Percentiles rank a stretch among this genome's conserved stretches.
These are phyloP conservation scores for Dactylellina cionopaga DNA, from an alignment of 2,329 filamentous ascomycete genomes.

Conservation along the genomic window DNA sequence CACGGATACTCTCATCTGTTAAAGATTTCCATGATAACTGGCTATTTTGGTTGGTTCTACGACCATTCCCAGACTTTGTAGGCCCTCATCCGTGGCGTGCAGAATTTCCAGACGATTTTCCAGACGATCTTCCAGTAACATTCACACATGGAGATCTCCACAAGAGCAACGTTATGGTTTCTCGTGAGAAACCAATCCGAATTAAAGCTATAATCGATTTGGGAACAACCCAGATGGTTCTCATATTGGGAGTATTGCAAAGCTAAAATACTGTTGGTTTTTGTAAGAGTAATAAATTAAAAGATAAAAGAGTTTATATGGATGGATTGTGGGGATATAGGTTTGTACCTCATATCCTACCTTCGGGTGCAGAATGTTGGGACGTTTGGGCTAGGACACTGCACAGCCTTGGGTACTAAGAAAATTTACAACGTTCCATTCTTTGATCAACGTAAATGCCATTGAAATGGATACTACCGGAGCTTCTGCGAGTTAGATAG, in stretches of 20 bases:
- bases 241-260: conserved; percentile 61
- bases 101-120: conserved; percentile 55
- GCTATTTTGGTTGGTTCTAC: neutral
- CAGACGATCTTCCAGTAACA: conserved; percentile 57
- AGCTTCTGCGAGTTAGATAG: too few relatives aligned
- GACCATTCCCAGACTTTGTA: neutral
- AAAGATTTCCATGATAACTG: neutral
- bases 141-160: conserved; percentile 60
- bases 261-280: conserved; percentile 23
- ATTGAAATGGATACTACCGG: too few relatives aligned
- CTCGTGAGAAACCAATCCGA: conserved; percentile 55
- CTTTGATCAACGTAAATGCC: too few relatives aligned
- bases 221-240: conserved; percentile 60
- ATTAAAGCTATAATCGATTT: conserved; percentile 61
- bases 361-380: neutral
- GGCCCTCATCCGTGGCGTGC: neutral
- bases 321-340: neutral
- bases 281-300: neutral
- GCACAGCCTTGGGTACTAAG: neutral
- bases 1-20: conserved; percentile 1
- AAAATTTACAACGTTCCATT: too few relatives aligned
- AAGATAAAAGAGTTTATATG: neutral
- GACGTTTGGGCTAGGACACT: neutral
- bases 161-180: conserved; percentile 59
- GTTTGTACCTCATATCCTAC: neutral